Evolutionary conservation across 2,329 filamentous ascomycete species (phyloP).

Genomic region (Nothophaeocryptopus gaeumannii): DNA sequence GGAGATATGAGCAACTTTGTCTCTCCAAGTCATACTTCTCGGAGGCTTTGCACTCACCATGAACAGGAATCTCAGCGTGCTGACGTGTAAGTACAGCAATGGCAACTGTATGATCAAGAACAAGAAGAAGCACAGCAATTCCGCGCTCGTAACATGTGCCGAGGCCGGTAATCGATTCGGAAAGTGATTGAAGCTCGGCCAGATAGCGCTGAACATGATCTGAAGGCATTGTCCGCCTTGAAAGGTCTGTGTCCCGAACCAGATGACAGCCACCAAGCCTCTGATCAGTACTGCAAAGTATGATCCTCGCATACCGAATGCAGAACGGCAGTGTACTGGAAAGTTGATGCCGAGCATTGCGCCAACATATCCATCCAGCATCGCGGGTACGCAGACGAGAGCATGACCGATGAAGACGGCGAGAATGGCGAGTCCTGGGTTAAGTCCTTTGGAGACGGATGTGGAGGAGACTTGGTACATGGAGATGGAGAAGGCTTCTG

Average conservation of each 20-base stretch:
- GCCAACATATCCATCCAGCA: conserved; percentile 7
- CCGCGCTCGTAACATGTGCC: conserved; percentile 42
- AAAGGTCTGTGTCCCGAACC: neutral
- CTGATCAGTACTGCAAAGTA: neutral
- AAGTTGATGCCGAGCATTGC: conserved; percentile 8
- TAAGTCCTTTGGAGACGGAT: conserved; percentile 22
- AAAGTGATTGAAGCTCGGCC: conserved; percentile 5
- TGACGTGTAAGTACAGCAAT: conserved; percentile 42
- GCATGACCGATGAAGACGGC: conserved; percentile 23
- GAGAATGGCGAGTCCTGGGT: conserved; percentile 23
- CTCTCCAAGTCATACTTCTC: too few species aligned
- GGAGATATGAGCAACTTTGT: too few species aligned
- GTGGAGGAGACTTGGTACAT: conserved; percentile 24
- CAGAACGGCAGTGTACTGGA: neutral
- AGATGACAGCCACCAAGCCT: neutral
- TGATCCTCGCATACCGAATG: conserved; percentile 4
- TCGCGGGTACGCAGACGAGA: conserved; percentile 21
- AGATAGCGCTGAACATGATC: neutral
- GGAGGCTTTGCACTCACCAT: too few species aligned
- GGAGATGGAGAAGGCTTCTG: conserved; percentile 23
- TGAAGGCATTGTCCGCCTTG: neutral
- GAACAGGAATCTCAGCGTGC: conserved; percentile 52
- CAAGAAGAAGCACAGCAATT: conserved; percentile 43
- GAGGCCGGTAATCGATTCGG: neutral
- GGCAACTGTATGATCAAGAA: conserved; percentile 45